These are phyloP conservation scores for Dryas integrifolia DNA, from an alignment of 331 rosid genomes.

Conservation along the genomic window DNA sequence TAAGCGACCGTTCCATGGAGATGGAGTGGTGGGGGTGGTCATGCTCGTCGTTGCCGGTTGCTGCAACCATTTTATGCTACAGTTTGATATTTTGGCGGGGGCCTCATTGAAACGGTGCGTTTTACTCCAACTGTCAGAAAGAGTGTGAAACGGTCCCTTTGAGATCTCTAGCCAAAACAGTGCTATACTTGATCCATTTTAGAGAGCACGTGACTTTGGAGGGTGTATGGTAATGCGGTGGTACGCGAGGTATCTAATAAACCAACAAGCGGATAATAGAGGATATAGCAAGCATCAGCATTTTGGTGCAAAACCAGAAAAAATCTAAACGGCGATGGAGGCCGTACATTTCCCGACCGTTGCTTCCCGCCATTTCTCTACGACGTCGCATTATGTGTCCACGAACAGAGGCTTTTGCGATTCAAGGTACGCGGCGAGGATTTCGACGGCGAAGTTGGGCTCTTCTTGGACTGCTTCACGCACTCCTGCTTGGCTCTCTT, in stretches of 20 bases:
- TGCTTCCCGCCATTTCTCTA: constrained; percentile 64
- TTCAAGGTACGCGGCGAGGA: constrained; percentile 29
- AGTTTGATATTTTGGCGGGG: constrained; percentile 1
- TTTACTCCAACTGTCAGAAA: too few relatives aligned
- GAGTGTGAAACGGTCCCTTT: too few relatives aligned
- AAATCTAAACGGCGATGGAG: constrained; percentile 46
- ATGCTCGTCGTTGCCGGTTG: constrained; percentile 19
- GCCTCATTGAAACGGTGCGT: too few relatives aligned
- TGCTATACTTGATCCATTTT: too few relatives aligned
- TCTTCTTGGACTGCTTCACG: constrained; percentile 45
- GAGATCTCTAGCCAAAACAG: too few relatives aligned
- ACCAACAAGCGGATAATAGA: constrained; percentile 9
- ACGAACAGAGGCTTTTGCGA: constrained; percentile 25
- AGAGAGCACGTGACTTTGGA: background rate
- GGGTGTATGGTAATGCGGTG: background rate
- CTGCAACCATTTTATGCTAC: background rate
- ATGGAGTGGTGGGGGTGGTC: constrained; percentile 19
- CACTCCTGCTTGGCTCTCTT: constrained; percentile 47
- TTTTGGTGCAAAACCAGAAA: background rate
- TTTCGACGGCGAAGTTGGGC: constrained; percentile 32
- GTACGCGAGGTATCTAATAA: background rate
- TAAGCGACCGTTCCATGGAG: constrained; percentile 67
- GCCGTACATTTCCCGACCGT: constrained; percentile 59
- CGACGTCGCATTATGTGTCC: constrained; percentile 40
- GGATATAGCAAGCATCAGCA: constrained; percentile 9